phyloP scores from a whole-genome alignment of 2,329 filamentous ascomycete species.

The Emericellopsis cladophorae region DNA sequence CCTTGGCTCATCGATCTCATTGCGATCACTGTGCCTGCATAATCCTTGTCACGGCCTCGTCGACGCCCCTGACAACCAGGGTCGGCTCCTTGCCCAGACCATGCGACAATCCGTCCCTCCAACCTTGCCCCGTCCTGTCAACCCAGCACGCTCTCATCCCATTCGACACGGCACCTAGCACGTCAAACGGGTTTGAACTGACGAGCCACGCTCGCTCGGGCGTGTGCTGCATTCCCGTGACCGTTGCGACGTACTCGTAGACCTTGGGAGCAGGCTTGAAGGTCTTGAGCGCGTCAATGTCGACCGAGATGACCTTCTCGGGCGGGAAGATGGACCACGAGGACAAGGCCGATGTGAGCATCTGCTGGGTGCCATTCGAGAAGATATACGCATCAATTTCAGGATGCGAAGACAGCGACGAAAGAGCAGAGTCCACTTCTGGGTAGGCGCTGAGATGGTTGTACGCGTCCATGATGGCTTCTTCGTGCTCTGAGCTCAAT shows the following conservation, averaged over 20 bases:
- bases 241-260: conserved; percentile 46
- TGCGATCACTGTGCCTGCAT: too few species aligned
- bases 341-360: conserved; percentile 49
- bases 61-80: conserved; percentile 39
- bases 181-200: conserved; percentile 62
- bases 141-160: conserved; percentile 57
- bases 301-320: conserved; percentile 42
- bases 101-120: conserved; percentile 50
- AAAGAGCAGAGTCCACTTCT: conserved; percentile 45
- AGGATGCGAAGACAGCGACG: conserved; percentile 24
- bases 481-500: conserved; percentile 28
- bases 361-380: conserved; percentile 53
- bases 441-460: conserved; percentile 51
- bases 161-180: conserved; percentile 47
- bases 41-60: conserved; percentile 32
- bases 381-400: conserved; percentile 47
- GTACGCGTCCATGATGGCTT: conserved; percentile 49
- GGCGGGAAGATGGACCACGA: conserved; percentile 28
- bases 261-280: conserved; percentile 55
- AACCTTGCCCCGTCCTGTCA: conserved; percentile 48
- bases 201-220: conserved; percentile 52
- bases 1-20: too few species aligned
- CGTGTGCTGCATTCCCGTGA: conserved; percentile 29
- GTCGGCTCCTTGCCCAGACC: conserved; percentile 33
- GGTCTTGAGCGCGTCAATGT: conserved; percentile 22